Percentiles rank a stretch among this genome's conserved stretches.
Evolutionary conservation across 2,329 filamentous ascomycete species (phyloP).

Genomic region (Dactylellina haptotyla): DNA sequence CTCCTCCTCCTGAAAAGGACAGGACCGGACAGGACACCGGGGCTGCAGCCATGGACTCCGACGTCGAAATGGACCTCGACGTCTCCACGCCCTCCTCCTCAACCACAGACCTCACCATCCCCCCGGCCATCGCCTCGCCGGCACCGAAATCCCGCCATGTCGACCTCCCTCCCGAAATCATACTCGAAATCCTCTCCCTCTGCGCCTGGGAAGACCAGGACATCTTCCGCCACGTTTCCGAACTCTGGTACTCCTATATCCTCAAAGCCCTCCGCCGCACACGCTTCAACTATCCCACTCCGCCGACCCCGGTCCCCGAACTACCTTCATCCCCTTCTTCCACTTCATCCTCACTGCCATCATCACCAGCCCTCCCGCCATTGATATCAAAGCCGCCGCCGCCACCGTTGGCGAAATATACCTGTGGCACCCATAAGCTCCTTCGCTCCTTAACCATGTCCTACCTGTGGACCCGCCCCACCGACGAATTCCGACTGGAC

Average conservation of each 20-base stretch:
- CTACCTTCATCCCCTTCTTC: neutral
- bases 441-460: slow-evolving; percentile 48
- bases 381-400: slow-evolving; percentile 5
- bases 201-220: slow-evolving; percentile 54
- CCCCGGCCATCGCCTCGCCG: slow-evolving; percentile 26
- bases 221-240: slow-evolving; percentile 52
- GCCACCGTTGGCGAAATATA: slow-evolving; percentile 15
- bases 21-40: neutral
- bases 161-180: slow-evolving; percentile 51
- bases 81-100: slow-evolving; percentile 40
- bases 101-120: slow-evolving; percentile 42
- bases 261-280: slow-evolving; percentile 46
- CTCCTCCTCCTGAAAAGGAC: neutral
- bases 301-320: neutral
- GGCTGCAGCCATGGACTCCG: slow-evolving; percentile 31
- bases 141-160: slow-evolving; percentile 26
- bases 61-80: slow-evolving; percentile 48
- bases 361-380: neutral
- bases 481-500: slow-evolving; percentile 44
- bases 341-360: neutral
- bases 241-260: slow-evolving; percentile 53
- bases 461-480: slow-evolving; percentile 50
- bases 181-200: slow-evolving; percentile 53
- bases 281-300: slow-evolving; percentile 43
- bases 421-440: slow-evolving; percentile 50